Evolutionary conservation across 2,329 filamentous ascomycete species (phyloP).

Genomic region (Westerdykella sp.): DNA sequence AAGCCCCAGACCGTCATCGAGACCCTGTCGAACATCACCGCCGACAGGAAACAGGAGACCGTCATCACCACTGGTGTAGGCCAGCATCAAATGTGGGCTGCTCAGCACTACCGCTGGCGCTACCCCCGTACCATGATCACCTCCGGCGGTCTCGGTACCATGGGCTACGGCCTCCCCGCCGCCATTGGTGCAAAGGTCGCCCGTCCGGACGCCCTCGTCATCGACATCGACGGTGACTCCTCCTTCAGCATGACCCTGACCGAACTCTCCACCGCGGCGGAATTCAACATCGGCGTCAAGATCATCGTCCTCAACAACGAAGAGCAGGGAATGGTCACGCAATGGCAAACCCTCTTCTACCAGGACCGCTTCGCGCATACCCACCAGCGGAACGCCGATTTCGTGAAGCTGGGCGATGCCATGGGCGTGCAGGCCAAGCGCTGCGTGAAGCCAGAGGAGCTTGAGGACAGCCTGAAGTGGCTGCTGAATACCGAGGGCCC

Average conservation of each 20-base stretch:
- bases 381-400: conserved; percentile 92
- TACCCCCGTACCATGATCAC: conserved; percentile 91
- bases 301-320: conserved; percentile 94
- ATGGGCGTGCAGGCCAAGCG: conserved; percentile 78
- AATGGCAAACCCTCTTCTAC: conserved; percentile 98
- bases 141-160: conserved; percentile 88
- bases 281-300: conserved; percentile 97
- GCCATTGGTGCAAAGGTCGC: conserved; percentile 94
- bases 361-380: conserved; percentile 89
- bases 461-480: conserved; percentile 76
- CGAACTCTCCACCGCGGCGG: conserved; percentile 83
- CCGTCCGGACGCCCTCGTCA: conserved; percentile 71
- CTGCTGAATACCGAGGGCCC: conserved; percentile 81
- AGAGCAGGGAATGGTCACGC: conserved; percentile 97
- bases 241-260: conserved; percentile 99
- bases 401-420: conserved; percentile 84
- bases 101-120: conserved; percentile 94
- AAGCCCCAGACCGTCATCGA: conserved; percentile 93
- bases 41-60: conserved; percentile 71
- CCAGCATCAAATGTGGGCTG: conserved; percentile 98
- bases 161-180: conserved; percentile 91
- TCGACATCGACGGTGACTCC: conserved; percentile 97
- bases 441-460: conserved; percentile 67
- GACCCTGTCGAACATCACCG: conserved; percentile 78
- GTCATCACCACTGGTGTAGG: conserved; percentile 92